Conservation (phyloP, 176 grass and related monocot species). For the Dendrocalamus sinicus region DNA sequence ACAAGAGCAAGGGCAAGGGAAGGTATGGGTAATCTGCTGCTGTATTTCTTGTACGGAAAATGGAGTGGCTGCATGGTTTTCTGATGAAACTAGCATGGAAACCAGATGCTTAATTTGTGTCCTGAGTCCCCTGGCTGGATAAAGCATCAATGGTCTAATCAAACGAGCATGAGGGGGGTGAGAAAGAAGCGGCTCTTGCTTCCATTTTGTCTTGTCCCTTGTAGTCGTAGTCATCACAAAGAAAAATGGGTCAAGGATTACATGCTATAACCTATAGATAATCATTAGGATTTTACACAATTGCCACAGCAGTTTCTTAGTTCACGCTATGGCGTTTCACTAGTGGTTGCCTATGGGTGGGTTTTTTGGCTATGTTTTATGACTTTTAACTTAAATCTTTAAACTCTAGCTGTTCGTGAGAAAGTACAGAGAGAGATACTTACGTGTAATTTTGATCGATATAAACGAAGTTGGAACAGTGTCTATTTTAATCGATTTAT, state of each 20-base stretch:
- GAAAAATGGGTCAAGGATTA: no score
- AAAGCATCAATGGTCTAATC: conserved; percentile 19
- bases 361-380: no score
- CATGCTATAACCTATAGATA: no score
- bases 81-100: conserved; percentile 28
- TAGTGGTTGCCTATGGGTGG: no score
- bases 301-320: neutral
- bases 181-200: no score
- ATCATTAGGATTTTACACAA: neutral
- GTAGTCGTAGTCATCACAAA: neutral
- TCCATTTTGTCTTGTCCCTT: no score
- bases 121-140: neutral
- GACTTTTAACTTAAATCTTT: no score
- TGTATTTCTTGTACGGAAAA: neutral
- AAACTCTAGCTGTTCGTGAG: no score
- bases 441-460: fast-evolving
- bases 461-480: no score
- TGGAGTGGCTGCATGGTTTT: conserved; percentile 40
- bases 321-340: conserved; percentile 24
- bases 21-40: neutral
- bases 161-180: no score
- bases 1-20: neutral
- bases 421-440: no score
- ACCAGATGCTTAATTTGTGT: neutral
- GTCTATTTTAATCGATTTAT: no score